Evolutionary conservation across 306 rosid genomes (phyloP).

Genomic region (Trifolium fragiferum): DNA sequence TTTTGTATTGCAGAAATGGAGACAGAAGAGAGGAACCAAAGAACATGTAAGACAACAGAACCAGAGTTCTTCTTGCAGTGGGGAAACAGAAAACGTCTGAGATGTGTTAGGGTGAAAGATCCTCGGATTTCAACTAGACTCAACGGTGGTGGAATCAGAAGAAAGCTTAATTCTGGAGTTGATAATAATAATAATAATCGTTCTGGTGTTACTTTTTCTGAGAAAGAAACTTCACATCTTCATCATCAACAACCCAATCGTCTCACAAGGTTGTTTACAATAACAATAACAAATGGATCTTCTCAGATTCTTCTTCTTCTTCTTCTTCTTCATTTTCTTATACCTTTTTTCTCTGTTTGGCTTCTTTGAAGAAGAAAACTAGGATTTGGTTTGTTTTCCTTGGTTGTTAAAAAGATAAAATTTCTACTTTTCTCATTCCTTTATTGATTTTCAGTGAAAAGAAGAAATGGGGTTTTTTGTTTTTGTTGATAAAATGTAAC

Average conservation of each 20-base stretch:
- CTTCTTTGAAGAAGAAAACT: background rate
- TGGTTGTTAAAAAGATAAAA: background rate
- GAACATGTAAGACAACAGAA: conserved; percentile 54
- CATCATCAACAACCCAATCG: conserved; percentile 59
- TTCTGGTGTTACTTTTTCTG: conserved; percentile 51
- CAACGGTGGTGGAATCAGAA: conserved; percentile 62
- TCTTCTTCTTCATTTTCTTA: background rate
- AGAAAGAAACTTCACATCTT: conserved; percentile 55
- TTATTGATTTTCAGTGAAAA: background rate
- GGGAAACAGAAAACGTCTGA: conserved; percentile 67
- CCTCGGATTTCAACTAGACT: conserved; percentile 65
- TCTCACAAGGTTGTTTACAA: conserved; percentile 58
- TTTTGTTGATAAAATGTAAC: background rate
- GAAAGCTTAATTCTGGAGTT: conserved; percentile 49
- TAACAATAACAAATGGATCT: conserved; percentile 14
- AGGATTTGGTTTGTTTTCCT: background rate
- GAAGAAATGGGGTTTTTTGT: background rate
- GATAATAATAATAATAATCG: conserved; percentile 45
- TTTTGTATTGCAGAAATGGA: conserved; percentile 55
- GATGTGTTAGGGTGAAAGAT: conserved; percentile 81
- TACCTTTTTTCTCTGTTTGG: background rate
- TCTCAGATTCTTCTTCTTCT: background rate
- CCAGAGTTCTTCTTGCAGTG: conserved; percentile 82
- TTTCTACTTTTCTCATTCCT: background rate
- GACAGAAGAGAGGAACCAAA: conserved; percentile 70